Base-by-base conservation (phyloP, 331 rosid species). In the Pyrus hybrid region DNA sequence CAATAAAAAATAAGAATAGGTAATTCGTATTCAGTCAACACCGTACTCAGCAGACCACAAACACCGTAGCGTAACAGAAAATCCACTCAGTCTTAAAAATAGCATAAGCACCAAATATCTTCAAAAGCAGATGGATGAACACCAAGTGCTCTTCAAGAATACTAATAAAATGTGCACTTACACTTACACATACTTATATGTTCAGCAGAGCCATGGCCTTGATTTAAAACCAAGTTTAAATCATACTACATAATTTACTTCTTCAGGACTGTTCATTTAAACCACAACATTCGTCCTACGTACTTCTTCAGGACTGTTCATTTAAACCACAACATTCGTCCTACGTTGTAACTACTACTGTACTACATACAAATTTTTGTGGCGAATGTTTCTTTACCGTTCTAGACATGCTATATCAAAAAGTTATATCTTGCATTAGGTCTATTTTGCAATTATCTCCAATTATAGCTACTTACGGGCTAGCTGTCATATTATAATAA, bases 1-100 rank as follows among this genome's bases (percentile, higher is more conserved):
- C 25, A 76, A 70, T 47, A 22, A 80, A 79, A 72, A 74, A 63
- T 20, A 20, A 64, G 23, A 64, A 58, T 41, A 56, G 66, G 79
- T 28, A 60, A 58, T 71, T 57, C 67, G 35, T 57, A 61, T 56
- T 81, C 29, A 26, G 10, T 35, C 33, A 64, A 14, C 41, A 76
- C n/a, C 17, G 23, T 28, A 18, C 17, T 32, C 47, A 17, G 53
- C 67, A 70, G 37, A 71, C 37, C 70, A 70, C 53, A 70, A 67
- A 72, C 23, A 69, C 12, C 2, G 54, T 7, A 32, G 58, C 18
- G 9, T 53, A 51, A 20, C 8, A 47, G 63, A 29, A 22, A 21
- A 53, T 72, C 12, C 28, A 73, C 16, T 32, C 18, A 13, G 10
- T 57, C 21, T 37, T 58, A 17, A 37, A 68, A 35, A 68, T 22